A percentile compares a stretch with the other conserved stretches of the same genome.
phyloP scores from a whole-genome alignment of 106 monocot genomes.

The Acanthochlamys bracteata region DNA sequence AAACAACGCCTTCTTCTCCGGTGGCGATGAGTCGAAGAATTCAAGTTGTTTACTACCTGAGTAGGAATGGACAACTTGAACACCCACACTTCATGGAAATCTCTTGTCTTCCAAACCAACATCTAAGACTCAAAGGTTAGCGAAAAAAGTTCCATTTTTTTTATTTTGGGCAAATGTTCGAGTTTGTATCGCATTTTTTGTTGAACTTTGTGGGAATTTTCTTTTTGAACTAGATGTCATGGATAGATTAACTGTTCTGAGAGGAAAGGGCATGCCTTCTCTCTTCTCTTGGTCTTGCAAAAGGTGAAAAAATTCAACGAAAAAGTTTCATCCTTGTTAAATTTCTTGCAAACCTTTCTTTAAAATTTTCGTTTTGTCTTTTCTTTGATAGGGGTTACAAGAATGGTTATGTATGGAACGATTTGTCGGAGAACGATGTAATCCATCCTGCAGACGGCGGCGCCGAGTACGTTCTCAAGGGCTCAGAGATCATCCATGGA shows the following conservation, averaged over 20 bases:
- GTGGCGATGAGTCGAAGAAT: constrained; percentile 25
- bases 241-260: constrained; percentile 52
- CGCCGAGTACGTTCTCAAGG: constrained; percentile 84
- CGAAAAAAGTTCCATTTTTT: background rate
- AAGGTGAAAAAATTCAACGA: constrained; percentile 30
- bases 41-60: constrained; percentile 75
- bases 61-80: constrained; percentile 89
- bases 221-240: constrained; percentile 38
- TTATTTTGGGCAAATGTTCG: background rate
- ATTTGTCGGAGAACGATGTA: constrained; percentile 68
- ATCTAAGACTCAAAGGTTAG: constrained; percentile 61
- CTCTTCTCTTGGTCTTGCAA: constrained; percentile 94
- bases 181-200: background rate
- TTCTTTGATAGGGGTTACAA: constrained; percentile 54
- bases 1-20: background rate
- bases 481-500: constrained; percentile 68
- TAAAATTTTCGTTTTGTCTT: background rate
- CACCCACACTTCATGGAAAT: constrained; percentile 96
- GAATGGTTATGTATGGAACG: constrained; percentile 95
- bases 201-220: background rate
- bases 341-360: background rate
- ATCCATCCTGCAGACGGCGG: constrained; percentile 68
- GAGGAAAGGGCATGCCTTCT: constrained; percentile 72
- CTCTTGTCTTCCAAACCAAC: constrained; percentile 52
- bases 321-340: background rate